Conservation (phyloP, 139 green algal genomes). For the Tetradesmus lagerheimii region DNA sequence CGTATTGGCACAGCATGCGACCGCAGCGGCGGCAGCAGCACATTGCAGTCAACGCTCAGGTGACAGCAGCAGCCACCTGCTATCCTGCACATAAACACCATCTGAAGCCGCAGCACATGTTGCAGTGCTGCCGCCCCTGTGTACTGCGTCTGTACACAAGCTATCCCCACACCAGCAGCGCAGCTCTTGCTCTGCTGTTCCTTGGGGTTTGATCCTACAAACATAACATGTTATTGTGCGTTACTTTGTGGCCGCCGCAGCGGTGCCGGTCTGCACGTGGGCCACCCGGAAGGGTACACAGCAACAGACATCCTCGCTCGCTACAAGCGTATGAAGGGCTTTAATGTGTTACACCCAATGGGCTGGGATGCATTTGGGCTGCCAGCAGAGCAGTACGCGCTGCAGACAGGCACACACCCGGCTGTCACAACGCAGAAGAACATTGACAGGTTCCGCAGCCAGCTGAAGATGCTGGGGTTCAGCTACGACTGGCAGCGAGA, state of each 20-base stretch:
- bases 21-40: background rate
- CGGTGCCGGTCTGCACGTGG: constrained; percentile 90
- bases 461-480: constrained; percentile 97
- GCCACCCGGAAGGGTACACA: constrained; percentile 94
- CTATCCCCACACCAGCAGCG: too few species aligned
- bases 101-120: too few species aligned
- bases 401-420: constrained; percentile 97
- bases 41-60: background rate
- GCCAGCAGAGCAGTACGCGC: constrained; percentile 98
- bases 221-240: background rate
- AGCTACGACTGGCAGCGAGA: constrained; percentile 97
- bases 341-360: constrained; percentile 99
- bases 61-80: background rate
- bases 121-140: too few species aligned
- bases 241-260: background rate
- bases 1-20: background rate
- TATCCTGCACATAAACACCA: too few species aligned
- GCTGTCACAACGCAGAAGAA: constrained; percentile 91
- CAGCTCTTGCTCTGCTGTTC: too few species aligned
- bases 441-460: constrained; percentile 89
- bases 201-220: too few species aligned
- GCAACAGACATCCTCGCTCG: constrained; percentile 97
- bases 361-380: constrained; percentile 99
- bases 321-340: constrained; percentile 97
- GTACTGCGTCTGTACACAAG: too few species aligned